Evolutionary conservation across 2,329 filamentous ascomycete genomes (phyloP).

Genomic region (Dryadomyces quercivorus): DNA sequence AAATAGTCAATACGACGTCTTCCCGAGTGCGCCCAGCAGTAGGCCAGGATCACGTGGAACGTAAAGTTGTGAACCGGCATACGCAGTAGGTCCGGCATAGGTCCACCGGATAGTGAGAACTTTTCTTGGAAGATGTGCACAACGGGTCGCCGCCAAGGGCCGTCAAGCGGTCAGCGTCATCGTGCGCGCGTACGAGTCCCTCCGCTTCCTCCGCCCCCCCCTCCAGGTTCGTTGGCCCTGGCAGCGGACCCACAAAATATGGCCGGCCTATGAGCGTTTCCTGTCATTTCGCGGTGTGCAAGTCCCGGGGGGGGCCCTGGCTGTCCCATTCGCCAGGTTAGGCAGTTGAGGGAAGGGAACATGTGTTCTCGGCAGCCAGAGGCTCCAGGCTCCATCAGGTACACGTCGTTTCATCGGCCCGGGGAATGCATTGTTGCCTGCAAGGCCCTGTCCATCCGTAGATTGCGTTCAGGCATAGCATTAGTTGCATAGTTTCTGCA

Average conservation of each 20-base stretch:
- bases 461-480: background rate
- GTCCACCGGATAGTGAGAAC: too few relatives aligned
- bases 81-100: too few relatives aligned
- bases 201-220: too few relatives aligned
- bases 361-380: background rate
- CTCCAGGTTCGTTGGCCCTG: background rate
- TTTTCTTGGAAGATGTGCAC: too few relatives aligned
- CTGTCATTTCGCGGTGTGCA: background rate
- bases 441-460: background rate
- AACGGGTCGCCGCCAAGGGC: background rate
- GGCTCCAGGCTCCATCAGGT: background rate
- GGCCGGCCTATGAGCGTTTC: background rate
- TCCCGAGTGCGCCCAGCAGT: background rate
- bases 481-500: too few relatives aligned
- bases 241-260: background rate
- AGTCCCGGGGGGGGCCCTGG: background rate
- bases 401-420: background rate
- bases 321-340: background rate
- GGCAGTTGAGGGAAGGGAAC: background rate
- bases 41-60: background rate
- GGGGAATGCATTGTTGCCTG: background rate
- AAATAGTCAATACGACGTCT: background rate
- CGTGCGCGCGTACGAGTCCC: too few relatives aligned
- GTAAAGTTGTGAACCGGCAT: background rate
- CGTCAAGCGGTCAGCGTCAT: background rate